Percentiles rank a stretch among this genome's conserved stretches.
These are phyloP conservation scores for Kalmanozyma brasiliensis DNA, from an alignment of 1,284 basidiomycete genomes.

Conservation along the genomic window DNA sequence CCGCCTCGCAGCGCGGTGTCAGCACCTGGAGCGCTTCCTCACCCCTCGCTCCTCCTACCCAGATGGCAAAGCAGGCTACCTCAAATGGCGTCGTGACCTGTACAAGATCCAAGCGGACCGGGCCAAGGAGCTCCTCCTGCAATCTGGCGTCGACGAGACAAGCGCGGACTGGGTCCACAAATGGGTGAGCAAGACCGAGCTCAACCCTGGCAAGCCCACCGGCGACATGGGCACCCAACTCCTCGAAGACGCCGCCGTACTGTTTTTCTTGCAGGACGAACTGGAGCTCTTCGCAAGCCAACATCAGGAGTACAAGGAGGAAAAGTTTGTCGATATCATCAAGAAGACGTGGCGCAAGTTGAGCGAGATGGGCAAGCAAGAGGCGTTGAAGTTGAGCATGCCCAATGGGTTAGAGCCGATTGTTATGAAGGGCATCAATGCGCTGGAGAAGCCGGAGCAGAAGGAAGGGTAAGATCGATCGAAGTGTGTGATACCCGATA, in stretches of 20 bases:
- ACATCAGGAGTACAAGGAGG: constrained; percentile 53
- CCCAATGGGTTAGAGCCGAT: constrained; percentile 47
- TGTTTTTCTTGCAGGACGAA: constrained; percentile 62
- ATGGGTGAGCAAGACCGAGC: constrained; percentile 64
- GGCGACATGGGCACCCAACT: constrained; percentile 56
- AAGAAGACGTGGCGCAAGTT: constrained; percentile 65
- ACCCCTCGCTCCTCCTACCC: constrained; percentile 58
- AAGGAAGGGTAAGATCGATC: constrained; percentile 36
- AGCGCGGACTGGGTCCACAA: constrained; percentile 51
- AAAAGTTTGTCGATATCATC: constrained; percentile 64
- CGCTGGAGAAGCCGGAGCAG: constrained; percentile 31
- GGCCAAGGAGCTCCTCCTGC: constrained; percentile 47
- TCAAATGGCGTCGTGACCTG: constrained; percentile 62
- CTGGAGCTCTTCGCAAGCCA: constrained; percentile 53
- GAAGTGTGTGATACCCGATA: not conserved
- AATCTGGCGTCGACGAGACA: constrained; percentile 37
- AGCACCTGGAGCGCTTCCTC: constrained; percentile 64
- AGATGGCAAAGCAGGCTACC: constrained; percentile 64
- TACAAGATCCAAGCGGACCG: constrained; percentile 60
- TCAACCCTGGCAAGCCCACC: constrained; percentile 48
- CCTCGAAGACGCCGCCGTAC: constrained; percentile 64
- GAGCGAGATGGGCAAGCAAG: constrained; percentile 50
- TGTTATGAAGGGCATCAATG: constrained; percentile 45
- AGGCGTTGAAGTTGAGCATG: constrained; percentile 63
- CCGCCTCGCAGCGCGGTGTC: constrained; percentile 61